Evolutionary conservation across 73 alveolate species (phyloP), one percentile per base, ranked within the genome.

Genomic region (Symbiodinium natans): DNA sequence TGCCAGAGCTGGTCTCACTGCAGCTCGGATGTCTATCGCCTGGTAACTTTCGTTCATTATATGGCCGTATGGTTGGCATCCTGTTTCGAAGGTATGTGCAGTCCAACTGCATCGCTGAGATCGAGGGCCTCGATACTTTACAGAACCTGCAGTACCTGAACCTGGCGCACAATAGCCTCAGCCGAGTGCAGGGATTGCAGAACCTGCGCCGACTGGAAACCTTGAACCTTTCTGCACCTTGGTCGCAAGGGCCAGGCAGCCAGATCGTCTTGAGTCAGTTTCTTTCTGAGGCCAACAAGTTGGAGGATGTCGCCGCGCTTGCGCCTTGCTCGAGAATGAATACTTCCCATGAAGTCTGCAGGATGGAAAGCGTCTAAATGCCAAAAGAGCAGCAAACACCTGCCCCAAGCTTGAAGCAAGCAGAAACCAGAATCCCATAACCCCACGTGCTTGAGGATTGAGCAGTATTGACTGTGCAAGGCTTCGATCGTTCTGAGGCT

Each of bases 51-150:
- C 59, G 59, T 63, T 63, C 36, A 9, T 63, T 13, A 63, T 5
- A 9, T 25, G 80, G 38, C 9, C 71, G 23, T 29, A 3, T 23
- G 80, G 80, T 29, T 63, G 80, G 33, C 80, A 0, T 63, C 15
- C 36, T 27, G 80, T 36, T 63, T 63, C 38, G 36, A 63, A 63
- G 80, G 80, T 92, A 92, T 36, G 33, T 92, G 83, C 98, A 92
- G 46, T 92, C 98, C 98, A 92, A 92, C 68, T 92, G 98, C 92
- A 92, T 92, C 83, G 27, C 59, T 33, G 92, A 89, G 21, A 92
- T 92, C 56, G 98, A 92, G 92, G 82, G 82, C 98, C 82, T 92
- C 43, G 98, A 75, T 6, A 10, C 48, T 39, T 33, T 92, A 92
- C 43, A 39, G 40, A 52, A 92, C n/a, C 68, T 92, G 71, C 90